Percentiles rank a stretch among this genome's conserved stretches.
These are phyloP conservation scores for Trichothecium roseum DNA, from an alignment of 2,329 filamentous ascomycete genomes.

Conservation along the genomic window DNA sequence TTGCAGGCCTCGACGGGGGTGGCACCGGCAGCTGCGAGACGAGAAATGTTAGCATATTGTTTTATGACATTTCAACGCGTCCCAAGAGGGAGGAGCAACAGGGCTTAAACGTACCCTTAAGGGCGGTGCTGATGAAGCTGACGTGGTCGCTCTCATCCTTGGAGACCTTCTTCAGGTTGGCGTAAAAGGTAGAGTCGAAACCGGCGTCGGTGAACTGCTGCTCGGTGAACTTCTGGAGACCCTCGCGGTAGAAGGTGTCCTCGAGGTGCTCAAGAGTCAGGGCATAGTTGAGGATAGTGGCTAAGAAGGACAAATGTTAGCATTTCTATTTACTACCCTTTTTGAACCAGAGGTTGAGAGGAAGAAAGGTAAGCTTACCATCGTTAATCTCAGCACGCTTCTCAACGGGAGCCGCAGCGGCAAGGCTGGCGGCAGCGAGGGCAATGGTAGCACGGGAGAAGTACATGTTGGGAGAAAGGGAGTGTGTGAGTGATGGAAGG, in stretches of 20 bases:
- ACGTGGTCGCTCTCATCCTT: slow-evolving; percentile 48
- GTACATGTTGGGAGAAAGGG: not conserved
- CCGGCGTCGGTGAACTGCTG: slow-evolving; percentile 41
- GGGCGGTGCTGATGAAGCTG: slow-evolving; percentile 36
- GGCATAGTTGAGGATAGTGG: slow-evolving; percentile 34
- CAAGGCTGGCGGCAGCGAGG: not conserved
- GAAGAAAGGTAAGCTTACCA: slow-evolving; percentile 1
- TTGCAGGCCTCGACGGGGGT: slow-evolving; percentile 41
- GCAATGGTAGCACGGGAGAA: too few species aligned
- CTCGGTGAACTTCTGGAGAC: slow-evolving; percentile 44
- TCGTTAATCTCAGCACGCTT: slow-evolving; percentile 4
- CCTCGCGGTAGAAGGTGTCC: slow-evolving; percentile 51
- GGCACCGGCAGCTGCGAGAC: slow-evolving; percentile 23
- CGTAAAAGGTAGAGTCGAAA: slow-evolving; percentile 40
- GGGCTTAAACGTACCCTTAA: slow-evolving; percentile 15
- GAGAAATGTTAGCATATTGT: not conserved
- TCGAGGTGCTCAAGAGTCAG: slow-evolving; percentile 47
- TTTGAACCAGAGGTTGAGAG: not conserved
- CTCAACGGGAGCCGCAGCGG: slow-evolving; percentile 3
- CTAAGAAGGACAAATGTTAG: not conserved
- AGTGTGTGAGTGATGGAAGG: not conserved
- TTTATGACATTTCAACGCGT: not conserved
- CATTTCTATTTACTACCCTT: not conserved
- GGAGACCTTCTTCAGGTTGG: slow-evolving; percentile 44
- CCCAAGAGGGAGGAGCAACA: too few species aligned